phyloP scores from a whole-genome alignment of 805 yeast genomes.

The Schizosaccharomyces osmophilus region DNA sequence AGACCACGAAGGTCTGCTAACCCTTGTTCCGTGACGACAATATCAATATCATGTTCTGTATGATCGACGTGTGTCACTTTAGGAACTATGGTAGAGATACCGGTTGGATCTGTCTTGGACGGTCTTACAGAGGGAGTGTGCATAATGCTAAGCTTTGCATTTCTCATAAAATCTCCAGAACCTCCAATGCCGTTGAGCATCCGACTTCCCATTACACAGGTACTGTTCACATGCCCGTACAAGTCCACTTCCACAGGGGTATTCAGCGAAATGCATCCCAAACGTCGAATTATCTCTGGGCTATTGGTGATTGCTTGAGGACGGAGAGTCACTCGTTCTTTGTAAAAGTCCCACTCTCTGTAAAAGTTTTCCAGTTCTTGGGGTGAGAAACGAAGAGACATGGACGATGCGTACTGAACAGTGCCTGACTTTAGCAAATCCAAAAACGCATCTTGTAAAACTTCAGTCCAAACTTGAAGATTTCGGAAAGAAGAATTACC shows the following conservation, averaged over 20 bases:
- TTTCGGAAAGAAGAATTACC: slow-evolving; percentile 69
- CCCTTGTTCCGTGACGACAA: slow-evolving; percentile 87
- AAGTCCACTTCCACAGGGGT: slow-evolving; percentile 97
- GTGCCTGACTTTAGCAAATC: slow-evolving; percentile 86
- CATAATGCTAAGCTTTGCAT: slow-evolving; percentile 90
- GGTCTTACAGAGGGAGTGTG: slow-evolving; percentile 95
- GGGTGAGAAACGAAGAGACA: slow-evolving; percentile 80
- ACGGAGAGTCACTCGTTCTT: slow-evolving; percentile 64
- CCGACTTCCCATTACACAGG: slow-evolving; percentile 86
- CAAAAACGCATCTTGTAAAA: slow-evolving; percentile 87
- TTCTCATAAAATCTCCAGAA: slow-evolving; percentile 87
- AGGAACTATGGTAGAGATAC: slow-evolving; percentile 89
- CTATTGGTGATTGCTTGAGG: slow-evolving; percentile 90
- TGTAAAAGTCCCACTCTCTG: slow-evolving; percentile 67
- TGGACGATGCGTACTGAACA: slow-evolving; percentile 81
- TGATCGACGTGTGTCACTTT: slow-evolving; percentile 90
- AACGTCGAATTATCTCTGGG: slow-evolving; percentile 86
- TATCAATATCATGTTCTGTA: slow-evolving; percentile 90
- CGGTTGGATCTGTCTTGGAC: slow-evolving; percentile 75
- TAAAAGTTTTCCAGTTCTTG: slow-evolving; percentile 73
- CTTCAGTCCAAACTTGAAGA: slow-evolving; percentile 93
- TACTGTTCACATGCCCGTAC: slow-evolving; percentile 96
- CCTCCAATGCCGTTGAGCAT: slow-evolving; percentile 98
- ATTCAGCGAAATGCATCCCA: slow-evolving; percentile 97
- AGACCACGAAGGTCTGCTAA: slow-evolving; percentile 90